Evolutionary conservation across 139 green algal genomes (phyloP), one percentile per base, ranked within the genome.

Genomic region (Chlamydomonas incerta): DNA sequence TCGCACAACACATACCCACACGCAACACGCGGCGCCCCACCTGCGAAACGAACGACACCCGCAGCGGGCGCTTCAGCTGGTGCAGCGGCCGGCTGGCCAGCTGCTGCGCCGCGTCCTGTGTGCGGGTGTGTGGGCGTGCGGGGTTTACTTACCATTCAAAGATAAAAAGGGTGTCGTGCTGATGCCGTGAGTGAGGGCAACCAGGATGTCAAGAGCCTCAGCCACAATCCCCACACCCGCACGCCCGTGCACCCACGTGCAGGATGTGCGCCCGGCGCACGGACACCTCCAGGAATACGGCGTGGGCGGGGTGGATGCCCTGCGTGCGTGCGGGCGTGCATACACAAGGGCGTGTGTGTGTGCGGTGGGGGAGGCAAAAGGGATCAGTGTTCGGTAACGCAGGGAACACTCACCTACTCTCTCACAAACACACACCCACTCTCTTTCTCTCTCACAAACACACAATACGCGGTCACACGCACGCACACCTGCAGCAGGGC

Each of bases 21-120:
- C 8, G 55, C 55, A 57, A 24, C 55, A 60, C 18, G 55, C 55
- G 55, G 8, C 21, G 20, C 55, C 11, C 3, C 60, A n/a, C 60
- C 60, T 66, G 71, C 0, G 76, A 89, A 9, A 98, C 82, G 83
- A 98, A 98, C 0, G 90, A 94, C 58, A 96, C 93, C 5, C 87
- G 76, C 82, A 98, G 88, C 6, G 95, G 94, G 89, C 97, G 97
- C 81, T 95, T 95, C 28, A 98, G 86, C 20, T 96, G 88, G 33
- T 95, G 81, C 3, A 62, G 47, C 47, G 76, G 76, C 15, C 76
- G 76, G 0, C 28, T 17, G 18, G 79, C 66, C 79, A 83, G 41
- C 76, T 83, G 79, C 46, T 76, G 66, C 31, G 79, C 65, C 46
- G 67, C n/a, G 66, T 85, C 66, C 46, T 50, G 41, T 50, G 41